phyloP scores from a whole-genome alignment of 345 rosid genomes.

The Cardiospermum halicacabum region DNA sequence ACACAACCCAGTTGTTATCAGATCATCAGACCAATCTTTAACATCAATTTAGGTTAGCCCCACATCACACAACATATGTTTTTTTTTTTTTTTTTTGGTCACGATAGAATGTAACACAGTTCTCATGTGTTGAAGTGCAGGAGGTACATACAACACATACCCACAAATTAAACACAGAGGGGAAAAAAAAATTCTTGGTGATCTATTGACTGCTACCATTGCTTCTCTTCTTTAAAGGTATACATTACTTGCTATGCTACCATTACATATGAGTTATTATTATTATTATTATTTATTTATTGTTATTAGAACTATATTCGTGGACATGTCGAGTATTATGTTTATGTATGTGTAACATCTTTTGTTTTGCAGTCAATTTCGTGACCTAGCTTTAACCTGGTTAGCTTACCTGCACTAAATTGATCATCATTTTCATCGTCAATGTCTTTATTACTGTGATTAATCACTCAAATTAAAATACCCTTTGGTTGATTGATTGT shows the following conservation, averaged over 20 bases:
- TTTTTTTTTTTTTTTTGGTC: slow-evolving; percentile 13
- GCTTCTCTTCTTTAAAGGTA: slow-evolving; percentile 29
- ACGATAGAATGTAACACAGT: slow-evolving; percentile 9
- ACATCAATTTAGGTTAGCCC: slow-evolving; percentile 3
- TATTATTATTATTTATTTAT: not conserved
- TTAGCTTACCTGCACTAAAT: slow-evolving; percentile 3
- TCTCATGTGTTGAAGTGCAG: not conserved
- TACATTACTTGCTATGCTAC: no score
- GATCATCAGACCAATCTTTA: not conserved
- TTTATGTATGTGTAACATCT: slow-evolving; percentile 8
- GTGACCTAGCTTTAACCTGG: slow-evolving; percentile 10
- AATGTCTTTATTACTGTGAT: not conserved
- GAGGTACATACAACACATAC: not conserved
- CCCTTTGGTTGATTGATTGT: not conserved
- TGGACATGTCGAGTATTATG: not conserved
- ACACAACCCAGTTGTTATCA: not conserved
- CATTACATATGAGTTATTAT: slow-evolving; percentile 6
- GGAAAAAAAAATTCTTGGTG: slow-evolving; percentile 10
- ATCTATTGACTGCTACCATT: slow-evolving; percentile 21
- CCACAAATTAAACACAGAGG: not conserved
- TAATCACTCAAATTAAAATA: not conserved
- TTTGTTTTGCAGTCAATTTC: slow-evolving; percentile 14
- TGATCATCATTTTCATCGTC: not conserved
- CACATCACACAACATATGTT: no score
- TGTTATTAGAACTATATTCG: not conserved